Base-by-base conservation (phyloP, 2,329 filamentous ascomycete species). In the Aspergillus felis region DNA sequence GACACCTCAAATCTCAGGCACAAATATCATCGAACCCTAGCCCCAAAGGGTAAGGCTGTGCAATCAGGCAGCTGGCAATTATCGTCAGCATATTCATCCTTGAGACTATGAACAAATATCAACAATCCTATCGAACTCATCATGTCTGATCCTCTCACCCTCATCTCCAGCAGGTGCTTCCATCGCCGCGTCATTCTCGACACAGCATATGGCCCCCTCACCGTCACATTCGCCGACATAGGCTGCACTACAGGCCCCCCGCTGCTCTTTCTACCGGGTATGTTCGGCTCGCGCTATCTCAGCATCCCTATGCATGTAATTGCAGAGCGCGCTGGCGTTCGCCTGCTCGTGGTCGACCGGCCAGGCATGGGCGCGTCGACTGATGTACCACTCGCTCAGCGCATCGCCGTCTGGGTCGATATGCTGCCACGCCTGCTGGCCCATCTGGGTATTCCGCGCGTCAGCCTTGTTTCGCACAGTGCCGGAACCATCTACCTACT, bases 401-500 rank as follows among this genome's bases (percentile, higher is more conserved):
- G 79, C 3, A 64, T 80, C 17, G 47, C 64, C 4, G 63, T 69
- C 22, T 81, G 75, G 72, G 64, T 78, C 25, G 76, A 80, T 59
- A 70, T 71, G 1, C 65, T 80, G 1, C 76, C 78, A 20, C 61
- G 58, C 4, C 63, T 81, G 0, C 65, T 81, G 5, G 41, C 64
- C 4, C 57, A 68, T 46, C 68, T 81, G 4, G 50, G 65, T 0
- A 72, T 67, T 22, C 9, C 47, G 3, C 57, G 53, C 12, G 71
- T 80, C 20, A 66, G 63, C n/a, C 59, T 80, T 0, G 64, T 74
- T 1, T 66, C 72, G 20, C 78, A 81, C 57, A 74, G 70, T 24
- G 72, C 74, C 0, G 79, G 79, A 2, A 76, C 76, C 0, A 67
- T 79, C 1, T 80, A 77, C 57, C 60, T 71, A 3, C 64, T 81